A percentile compares a stretch with the other conserved stretches of the same genome.
These are phyloP conservation scores for Trichosporon coremiiforme DNA, from an alignment of 1,284 basidiomycete genomes.

Conservation along the genomic window DNA sequence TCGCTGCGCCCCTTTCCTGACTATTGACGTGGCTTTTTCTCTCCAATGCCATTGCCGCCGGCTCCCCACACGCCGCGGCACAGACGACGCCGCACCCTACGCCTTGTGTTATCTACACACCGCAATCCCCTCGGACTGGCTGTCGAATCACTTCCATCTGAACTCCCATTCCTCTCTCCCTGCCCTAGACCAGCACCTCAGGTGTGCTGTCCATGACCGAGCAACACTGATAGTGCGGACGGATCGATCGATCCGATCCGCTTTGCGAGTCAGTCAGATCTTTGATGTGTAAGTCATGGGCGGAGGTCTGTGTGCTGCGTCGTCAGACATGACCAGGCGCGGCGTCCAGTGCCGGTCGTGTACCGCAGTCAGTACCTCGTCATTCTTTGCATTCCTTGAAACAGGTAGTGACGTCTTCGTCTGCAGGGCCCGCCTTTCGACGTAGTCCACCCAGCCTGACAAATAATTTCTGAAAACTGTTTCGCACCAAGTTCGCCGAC, in stretches of 20 bases:
- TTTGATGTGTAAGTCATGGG: not conserved
- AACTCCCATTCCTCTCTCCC: not conserved
- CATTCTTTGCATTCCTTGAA: not conserved
- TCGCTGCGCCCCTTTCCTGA: too few species aligned
- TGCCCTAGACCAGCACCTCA: not conserved
- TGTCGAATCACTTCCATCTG: not conserved
- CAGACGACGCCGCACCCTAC: not conserved
- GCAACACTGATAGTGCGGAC: not conserved
- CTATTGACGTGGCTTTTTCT: conserved; percentile 7
- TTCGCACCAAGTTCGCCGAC: not conserved
- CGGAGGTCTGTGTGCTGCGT: not conserved
- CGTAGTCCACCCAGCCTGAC: not conserved
- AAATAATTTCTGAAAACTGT: not conserved
- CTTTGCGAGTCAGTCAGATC: not conserved
- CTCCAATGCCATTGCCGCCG: conserved; percentile 19
- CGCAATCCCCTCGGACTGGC: not conserved
- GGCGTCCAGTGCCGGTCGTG: not conserved
- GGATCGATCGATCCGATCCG: conserved; percentile 9
- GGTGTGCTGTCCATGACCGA: not conserved
- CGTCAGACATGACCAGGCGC: not conserved
- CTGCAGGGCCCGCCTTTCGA: not conserved
- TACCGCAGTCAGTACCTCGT: not conserved
- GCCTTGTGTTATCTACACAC: not conserved
- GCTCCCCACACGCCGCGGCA: conserved; percentile 6
- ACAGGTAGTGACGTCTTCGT: not conserved